A percentile compares a stretch with the other conserved stretches of the same genome.
Evolutionary conservation across 148 eudicot species (phyloP).

Genomic region (Pharnaceum exiguum): DNA sequence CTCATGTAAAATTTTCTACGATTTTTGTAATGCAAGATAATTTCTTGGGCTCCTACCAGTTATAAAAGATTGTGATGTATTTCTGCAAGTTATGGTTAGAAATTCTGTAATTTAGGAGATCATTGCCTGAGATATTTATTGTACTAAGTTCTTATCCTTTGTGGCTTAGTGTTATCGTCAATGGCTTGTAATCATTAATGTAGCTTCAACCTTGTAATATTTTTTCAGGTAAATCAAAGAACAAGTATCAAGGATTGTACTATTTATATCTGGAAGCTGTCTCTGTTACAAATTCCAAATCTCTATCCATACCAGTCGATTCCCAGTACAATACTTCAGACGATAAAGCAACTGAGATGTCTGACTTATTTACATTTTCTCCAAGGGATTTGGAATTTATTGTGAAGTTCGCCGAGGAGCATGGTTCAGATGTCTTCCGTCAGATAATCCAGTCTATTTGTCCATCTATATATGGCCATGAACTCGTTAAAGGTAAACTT

Average conservation of each 20-base stretch:
- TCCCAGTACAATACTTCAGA: constrained; percentile 36
- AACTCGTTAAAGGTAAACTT: constrained; percentile 82
- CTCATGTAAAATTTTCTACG: no score
- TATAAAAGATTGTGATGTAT: no score
- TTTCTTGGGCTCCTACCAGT: no score
- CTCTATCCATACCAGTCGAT: constrained; percentile 51
- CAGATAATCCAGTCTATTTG: constrained; percentile 91
- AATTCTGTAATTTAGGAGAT: neutral
- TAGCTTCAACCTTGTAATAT: constrained; percentile 10
- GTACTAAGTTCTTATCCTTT: no score
- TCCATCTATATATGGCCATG: constrained; percentile 97
- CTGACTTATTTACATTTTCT: constrained; percentile 80
- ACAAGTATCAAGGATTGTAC: constrained; percentile 86
- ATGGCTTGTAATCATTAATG: neutral
- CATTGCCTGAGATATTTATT: neutral
- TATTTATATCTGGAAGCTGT: constrained; percentile 92
- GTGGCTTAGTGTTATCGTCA: neutral
- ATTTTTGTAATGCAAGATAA: no score
- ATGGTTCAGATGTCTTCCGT: constrained; percentile 77
- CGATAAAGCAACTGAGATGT: constrained; percentile 60
- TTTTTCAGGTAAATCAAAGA: constrained; percentile 83
- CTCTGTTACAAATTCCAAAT: constrained; percentile 81
- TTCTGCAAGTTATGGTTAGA: no score
- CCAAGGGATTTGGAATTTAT: constrained; percentile 88
- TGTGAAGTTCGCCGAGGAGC: constrained; percentile 66